phyloP scores from a whole-genome alignment of 495 filamentous ascomycete species.

The Echria macrotheca region DNA sequence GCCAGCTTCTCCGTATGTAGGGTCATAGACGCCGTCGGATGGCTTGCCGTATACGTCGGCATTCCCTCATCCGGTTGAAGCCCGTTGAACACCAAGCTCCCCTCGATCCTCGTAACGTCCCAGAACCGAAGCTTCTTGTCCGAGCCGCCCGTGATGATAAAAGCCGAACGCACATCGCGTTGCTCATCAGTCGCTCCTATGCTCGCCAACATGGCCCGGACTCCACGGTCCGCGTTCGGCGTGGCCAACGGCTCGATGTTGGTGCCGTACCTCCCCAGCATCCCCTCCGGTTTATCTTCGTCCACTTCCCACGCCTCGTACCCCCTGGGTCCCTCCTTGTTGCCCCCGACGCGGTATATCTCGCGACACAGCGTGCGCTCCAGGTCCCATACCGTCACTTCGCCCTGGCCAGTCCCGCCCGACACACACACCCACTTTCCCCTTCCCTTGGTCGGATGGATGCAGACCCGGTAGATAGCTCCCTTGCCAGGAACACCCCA shows the following conservation, averaged over 20 bases:
- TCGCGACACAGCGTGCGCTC: constrained; percentile 86
- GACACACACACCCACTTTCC: constrained; percentile 80
- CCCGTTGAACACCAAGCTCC: constrained; percentile 73
- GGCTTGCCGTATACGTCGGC: constrained; percentile 65
- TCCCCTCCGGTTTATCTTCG: constrained; percentile 79
- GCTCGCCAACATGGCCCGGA: constrained; percentile 55
- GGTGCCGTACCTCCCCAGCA: constrained; percentile 82
- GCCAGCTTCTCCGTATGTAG: constrained; percentile 68
- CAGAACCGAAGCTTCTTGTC: constrained; percentile 92
- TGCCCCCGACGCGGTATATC: constrained; percentile 66
- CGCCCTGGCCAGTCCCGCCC: constrained; percentile 83
- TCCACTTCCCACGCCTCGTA: constrained; percentile 90
- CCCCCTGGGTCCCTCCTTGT: constrained; percentile 52
- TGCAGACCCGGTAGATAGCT: constrained; percentile 70
- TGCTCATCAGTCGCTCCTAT: constrained; percentile 48
- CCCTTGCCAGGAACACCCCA: constrained; percentile 84
- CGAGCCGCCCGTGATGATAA: constrained; percentile 78
- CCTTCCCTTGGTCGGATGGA: constrained; percentile 72
- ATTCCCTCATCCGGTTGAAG: constrained; percentile 62
- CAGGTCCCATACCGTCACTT: constrained; percentile 93
- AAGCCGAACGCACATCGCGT: constrained; percentile 55
- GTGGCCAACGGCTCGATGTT: constrained; percentile 52
- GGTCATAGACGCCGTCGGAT: constrained; percentile 61
- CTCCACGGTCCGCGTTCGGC: constrained; percentile 48
- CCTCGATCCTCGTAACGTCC: constrained; percentile 71